These are phyloP conservation scores for Rhynchosporium agropyri DNA, from an alignment of 2,329 filamentous ascomycete species.

Conservation along the genomic window DNA sequence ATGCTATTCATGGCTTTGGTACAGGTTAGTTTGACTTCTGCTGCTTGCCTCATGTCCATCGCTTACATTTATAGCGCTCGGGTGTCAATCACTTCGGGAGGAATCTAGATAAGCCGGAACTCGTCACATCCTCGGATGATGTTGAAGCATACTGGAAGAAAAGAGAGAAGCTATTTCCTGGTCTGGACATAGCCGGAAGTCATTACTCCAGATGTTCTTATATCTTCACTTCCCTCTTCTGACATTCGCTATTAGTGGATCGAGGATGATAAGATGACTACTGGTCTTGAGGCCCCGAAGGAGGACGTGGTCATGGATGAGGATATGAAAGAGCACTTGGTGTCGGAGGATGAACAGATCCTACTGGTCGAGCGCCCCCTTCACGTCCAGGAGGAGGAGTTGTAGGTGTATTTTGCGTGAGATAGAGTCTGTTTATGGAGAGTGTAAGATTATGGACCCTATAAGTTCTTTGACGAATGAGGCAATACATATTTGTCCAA, in stretches of 20 bases:
- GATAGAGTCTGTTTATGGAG: not conserved
- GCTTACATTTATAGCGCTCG: not conserved
- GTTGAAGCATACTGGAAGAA: slow-evolving; percentile 3
- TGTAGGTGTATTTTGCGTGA: not conserved
- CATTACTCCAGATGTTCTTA: not conserved
- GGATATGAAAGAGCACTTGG: not conserved
- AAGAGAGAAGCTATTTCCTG: not conserved
- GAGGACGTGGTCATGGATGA: not conserved
- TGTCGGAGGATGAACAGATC: not conserved
- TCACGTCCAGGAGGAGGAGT: not conserved
- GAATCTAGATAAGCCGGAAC: not conserved
- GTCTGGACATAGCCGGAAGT: slow-evolving; percentile 1
- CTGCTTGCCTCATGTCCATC: not conserved
- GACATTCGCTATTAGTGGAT: not conserved
- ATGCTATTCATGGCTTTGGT: not conserved
- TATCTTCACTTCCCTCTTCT: not conserved
- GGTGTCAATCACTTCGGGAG: not conserved
- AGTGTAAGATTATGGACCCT: not conserved
- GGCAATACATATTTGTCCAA: no score
- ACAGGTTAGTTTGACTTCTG: not conserved
- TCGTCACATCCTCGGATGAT: not conserved
- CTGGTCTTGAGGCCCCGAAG: not conserved
- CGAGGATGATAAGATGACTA: not conserved
- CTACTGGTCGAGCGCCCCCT: not conserved
- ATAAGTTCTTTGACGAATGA: no score